A percentile compares a stretch with the other conserved stretches of the same genome.
phyloP scores from a whole-genome alignment of 164 flowering plant genomes.

The Umbellularia californica region DNA sequence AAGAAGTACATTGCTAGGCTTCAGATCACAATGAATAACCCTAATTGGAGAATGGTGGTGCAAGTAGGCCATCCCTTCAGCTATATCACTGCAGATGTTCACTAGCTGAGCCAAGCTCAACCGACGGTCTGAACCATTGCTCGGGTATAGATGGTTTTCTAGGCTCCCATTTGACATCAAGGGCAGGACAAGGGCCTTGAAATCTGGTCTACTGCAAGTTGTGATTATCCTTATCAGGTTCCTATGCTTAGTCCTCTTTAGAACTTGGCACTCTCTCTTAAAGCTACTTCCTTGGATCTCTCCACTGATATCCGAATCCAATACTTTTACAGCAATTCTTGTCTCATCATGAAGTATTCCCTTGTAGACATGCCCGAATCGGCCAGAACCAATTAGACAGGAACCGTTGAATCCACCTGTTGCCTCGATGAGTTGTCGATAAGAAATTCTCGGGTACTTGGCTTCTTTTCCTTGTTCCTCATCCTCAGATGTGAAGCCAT shows the following conservation, averaged over 20 bases:
- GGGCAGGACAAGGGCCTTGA: constrained; percentile 84
- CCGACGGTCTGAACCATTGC: constrained; percentile 19
- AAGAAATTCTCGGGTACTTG: constrained; percentile 62
- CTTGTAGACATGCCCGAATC: constrained; percentile 82
- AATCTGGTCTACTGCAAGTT: constrained; percentile 71
- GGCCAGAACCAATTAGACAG: constrained; percentile 71
- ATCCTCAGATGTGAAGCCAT: constrained; percentile 19
- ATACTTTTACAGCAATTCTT: constrained; percentile 74
- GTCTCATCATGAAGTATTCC: constrained; percentile 60
- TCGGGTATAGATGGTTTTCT: constrained; percentile 65
- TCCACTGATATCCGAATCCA: constrained; percentile 33
- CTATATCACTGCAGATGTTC: constrained; percentile 70
- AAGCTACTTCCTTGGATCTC: constrained; percentile 52
- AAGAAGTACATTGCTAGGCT: constrained; percentile 85
- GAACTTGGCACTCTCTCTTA: constrained; percentile 77
- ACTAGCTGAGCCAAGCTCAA: constrained; percentile 60
- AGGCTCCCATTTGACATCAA: constrained; percentile 88
- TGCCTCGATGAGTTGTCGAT: constrained; percentile 65
- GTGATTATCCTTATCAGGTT: constrained; percentile 81
- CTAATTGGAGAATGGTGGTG: constrained; percentile 72
- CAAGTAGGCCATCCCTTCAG: constrained; percentile 81
- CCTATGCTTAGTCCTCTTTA: constrained; percentile 69
- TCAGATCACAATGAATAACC: constrained; percentile 83
- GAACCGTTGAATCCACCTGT: constrained; percentile 65
- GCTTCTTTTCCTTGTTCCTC: constrained; percentile 32